phyloP scores from a whole-genome alignment of 2,329 filamentous ascomycete species.

The Teratosphaeria pseudoeucalypti region DNA sequence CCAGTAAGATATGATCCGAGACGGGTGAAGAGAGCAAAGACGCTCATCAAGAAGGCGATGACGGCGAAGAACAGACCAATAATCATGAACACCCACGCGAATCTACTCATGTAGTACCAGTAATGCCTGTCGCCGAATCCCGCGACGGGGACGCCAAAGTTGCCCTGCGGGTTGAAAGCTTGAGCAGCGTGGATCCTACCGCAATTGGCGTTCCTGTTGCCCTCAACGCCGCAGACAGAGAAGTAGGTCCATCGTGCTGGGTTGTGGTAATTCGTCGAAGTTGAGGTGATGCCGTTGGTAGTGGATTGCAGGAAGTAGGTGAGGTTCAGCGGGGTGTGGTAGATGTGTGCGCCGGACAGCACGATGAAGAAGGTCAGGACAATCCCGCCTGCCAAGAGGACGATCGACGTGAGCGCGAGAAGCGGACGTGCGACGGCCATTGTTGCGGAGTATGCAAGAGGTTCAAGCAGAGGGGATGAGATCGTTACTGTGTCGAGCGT shows the following conservation, averaged over 20 bases:
- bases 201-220: slow-evolving; percentile 51
- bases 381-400: slow-evolving; percentile 52
- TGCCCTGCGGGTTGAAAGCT: slow-evolving; percentile 53
- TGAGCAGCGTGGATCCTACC: slow-evolving; percentile 49
- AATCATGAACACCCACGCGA: slow-evolving; percentile 86
- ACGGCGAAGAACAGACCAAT: slow-evolving; percentile 72
- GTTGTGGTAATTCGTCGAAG: slow-evolving; percentile 43
- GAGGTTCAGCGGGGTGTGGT: slow-evolving; percentile 51
- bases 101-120: slow-evolving; percentile 80
- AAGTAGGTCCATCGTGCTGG: slow-evolving; percentile 84
- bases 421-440: slow-evolving; percentile 37
- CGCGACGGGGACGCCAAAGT: slow-evolving; percentile 49
- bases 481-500: background rate
- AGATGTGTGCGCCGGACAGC: slow-evolving; percentile 45
- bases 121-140: slow-evolving; percentile 49
- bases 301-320: slow-evolving; percentile 81
- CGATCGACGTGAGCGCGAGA: slow-evolving; percentile 47
- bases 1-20: slow-evolving; percentile 59
- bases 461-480: background rate
- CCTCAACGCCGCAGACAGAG: slow-evolving; percentile 59
- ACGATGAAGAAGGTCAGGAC: slow-evolving; percentile 57
- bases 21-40: slow-evolving; percentile 61
- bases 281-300: slow-evolving; percentile 58
- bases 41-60: slow-evolving; percentile 54
- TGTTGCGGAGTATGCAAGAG: background rate